Evolutionary conservation across 1,139 yeast species (phyloP).

Genomic region (Sugiyamaella grinbergsii): DNA sequence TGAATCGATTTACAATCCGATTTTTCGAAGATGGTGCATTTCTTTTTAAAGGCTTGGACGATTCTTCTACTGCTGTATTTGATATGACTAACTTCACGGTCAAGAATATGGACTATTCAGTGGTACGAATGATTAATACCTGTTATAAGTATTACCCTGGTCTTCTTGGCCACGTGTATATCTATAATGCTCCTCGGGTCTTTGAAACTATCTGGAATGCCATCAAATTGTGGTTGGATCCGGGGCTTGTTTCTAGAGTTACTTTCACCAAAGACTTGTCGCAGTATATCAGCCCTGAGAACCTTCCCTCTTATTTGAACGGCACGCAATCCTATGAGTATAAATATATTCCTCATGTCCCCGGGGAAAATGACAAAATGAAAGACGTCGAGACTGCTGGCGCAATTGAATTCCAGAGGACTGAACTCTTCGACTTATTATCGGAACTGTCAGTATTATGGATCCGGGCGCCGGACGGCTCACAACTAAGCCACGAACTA

Average conservation of each 20-base stretch:
- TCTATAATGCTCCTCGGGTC: conserved; percentile 90
- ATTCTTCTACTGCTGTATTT: conserved; percentile 70
- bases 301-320: conserved; percentile 64
- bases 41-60: conserved; percentile 61
- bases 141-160: conserved; percentile 88
- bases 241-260: conserved; percentile 81
- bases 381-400: conserved; percentile 50
- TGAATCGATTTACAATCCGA: conserved; percentile 64
- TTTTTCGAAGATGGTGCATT: conserved; percentile 71
- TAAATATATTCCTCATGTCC: conserved; percentile 57
- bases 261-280: conserved; percentile 72
- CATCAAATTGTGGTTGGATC: conserved; percentile 83
- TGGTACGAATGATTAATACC: conserved; percentile 73
- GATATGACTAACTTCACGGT: conserved; percentile 74
- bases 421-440: conserved; percentile 51
- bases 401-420: conserved; percentile 50
- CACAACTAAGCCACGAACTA: conserved; percentile 45
- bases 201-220: conserved; percentile 84
- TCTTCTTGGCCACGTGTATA: conserved; percentile 67
- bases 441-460: conserved; percentile 63
- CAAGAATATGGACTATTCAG: conserved; percentile 79
- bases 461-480: conserved; percentile 55
- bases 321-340: conserved; percentile 62
- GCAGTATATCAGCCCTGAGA: conserved; percentile 53
- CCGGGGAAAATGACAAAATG: conserved; percentile 50